phyloP scores from a whole-genome alignment of 805 yeast genomes.

The Lipomyces spencermartinsiae region DNA sequence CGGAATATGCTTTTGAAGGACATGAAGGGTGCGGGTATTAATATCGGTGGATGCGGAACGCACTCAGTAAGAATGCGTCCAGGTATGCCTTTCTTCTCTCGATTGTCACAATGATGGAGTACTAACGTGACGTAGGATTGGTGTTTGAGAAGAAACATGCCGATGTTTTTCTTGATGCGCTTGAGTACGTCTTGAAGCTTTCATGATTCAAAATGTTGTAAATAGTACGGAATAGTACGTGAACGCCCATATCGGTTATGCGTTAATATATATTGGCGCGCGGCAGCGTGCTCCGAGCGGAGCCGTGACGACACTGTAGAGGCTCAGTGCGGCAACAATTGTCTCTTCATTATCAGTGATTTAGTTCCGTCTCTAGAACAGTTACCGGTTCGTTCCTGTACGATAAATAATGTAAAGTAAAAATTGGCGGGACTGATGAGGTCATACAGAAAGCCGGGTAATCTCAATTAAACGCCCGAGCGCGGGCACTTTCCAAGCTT shows the following conservation, averaged over 20 bases:
- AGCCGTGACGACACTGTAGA: not conserved
- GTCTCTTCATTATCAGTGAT: not conserved
- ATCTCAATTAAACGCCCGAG: too few species aligned
- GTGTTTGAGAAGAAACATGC: constrained; percentile 83
- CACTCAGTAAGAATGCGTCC: constrained; percentile 83
- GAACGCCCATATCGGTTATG: not conserved
- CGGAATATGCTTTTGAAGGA: constrained; percentile 68
- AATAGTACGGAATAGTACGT: not conserved
- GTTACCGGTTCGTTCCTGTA: not conserved
- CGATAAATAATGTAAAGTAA: not conserved
- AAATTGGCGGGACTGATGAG: too few species aligned
- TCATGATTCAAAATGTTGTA: not conserved
- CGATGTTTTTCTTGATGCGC: constrained; percentile 60
- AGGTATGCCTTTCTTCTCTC: constrained; percentile 36
- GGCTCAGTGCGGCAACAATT: not conserved
- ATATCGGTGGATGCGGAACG: constrained; percentile 86
- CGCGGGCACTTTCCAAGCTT: too few species aligned
- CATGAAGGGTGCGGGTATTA: constrained; percentile 70
- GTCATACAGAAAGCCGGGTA: too few species aligned
- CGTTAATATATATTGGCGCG: too few species aligned
- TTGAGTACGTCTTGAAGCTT: constrained; percentile 47
- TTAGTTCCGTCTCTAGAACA: not conserved
- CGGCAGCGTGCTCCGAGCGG: too few species aligned
- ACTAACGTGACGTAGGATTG: constrained; percentile 48
- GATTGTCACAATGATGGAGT: not conserved